These are phyloP conservation scores for Vaccinium vitisidaea DNA, from an alignment of 148 eudicot genomes.

Conservation along the genomic window DNA sequence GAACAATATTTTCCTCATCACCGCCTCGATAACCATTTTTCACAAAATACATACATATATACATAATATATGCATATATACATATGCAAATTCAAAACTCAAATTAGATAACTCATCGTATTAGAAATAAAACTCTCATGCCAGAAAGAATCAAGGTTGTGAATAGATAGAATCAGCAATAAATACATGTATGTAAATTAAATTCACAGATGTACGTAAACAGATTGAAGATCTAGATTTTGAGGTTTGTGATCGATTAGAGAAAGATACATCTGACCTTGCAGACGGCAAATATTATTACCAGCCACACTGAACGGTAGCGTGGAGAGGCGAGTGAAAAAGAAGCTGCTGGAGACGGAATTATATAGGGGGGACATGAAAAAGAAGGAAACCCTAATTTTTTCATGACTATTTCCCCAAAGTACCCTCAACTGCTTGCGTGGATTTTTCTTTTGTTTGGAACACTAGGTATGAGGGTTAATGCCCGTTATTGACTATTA, in stretches of 20 bases:
- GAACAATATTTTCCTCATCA: constrained; percentile 7
- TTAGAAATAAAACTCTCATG: too few relatives aligned
- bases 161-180: too few relatives aligned
- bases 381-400: not conserved
- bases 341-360: not conserved
- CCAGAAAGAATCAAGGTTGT: too few relatives aligned
- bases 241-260: not conserved
- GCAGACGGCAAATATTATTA: not conserved
- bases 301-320: too few relatives aligned
- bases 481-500: too few relatives aligned
- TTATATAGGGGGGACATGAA: not conserved
- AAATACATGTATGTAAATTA: too few relatives aligned
- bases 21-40: not conserved
- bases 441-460: not conserved
- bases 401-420: not conserved
- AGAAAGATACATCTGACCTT: not conserved
- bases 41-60: not conserved
- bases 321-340: not conserved
- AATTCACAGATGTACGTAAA: too few relatives aligned
- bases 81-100: not conserved
- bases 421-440: not conserved
- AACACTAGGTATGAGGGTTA: too few relatives aligned
- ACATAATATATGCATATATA: not conserved
- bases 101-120: not conserved
- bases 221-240: not conserved